Conservation (phyloP, 129 eudicot species). For the Calendula officinalis region DNA sequence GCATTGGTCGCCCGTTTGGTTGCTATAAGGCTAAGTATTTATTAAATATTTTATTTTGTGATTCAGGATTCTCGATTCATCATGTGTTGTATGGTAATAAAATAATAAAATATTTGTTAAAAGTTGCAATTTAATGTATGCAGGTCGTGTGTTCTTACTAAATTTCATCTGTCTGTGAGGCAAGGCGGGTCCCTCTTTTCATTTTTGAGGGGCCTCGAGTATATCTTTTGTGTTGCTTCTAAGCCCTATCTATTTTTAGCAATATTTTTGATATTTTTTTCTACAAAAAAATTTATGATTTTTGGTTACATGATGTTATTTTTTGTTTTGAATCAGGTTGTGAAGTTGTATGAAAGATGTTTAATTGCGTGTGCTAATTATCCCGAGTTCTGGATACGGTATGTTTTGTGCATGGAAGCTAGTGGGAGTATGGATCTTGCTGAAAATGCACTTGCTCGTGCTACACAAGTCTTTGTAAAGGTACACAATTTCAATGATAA, state of each 20-base stretch:
- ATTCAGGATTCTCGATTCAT: constrained; percentile 98
- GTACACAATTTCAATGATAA: constrained; percentile 26
- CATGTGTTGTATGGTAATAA: constrained; percentile 52
- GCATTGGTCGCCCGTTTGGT: constrained; percentile 94
- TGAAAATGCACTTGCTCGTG: constrained; percentile 98
- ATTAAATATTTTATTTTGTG: constrained; percentile 83
- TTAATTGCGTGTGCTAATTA: constrained; percentile 93
- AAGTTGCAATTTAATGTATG: constrained; percentile 97
- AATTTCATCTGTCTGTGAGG: constrained; percentile 90
- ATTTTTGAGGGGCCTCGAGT: constrained; percentile 99
- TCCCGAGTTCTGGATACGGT: constrained; percentile 94
- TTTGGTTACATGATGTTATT: constrained; percentile 28
- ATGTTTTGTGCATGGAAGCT: constrained; percentile 83
- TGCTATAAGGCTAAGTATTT: constrained; percentile 99
- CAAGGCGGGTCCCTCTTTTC: constrained; percentile 95
- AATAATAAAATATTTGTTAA: constrained; percentile 42
- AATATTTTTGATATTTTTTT: constrained; percentile 18
- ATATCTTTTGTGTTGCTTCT: constrained; percentile 78
- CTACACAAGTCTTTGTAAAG: constrained; percentile 95
- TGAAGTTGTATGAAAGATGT: constrained; percentile 97
- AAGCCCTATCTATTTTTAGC: constrained; percentile 39
- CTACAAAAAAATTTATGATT: neutral
- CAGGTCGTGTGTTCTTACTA: constrained; percentile 94
- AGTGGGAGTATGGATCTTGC: constrained; percentile 87
- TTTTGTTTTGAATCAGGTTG: constrained; percentile 55